Conservation (phyloP, 2,329 filamentous ascomycete species). For the Phyllosticta ampelicida region DNA sequence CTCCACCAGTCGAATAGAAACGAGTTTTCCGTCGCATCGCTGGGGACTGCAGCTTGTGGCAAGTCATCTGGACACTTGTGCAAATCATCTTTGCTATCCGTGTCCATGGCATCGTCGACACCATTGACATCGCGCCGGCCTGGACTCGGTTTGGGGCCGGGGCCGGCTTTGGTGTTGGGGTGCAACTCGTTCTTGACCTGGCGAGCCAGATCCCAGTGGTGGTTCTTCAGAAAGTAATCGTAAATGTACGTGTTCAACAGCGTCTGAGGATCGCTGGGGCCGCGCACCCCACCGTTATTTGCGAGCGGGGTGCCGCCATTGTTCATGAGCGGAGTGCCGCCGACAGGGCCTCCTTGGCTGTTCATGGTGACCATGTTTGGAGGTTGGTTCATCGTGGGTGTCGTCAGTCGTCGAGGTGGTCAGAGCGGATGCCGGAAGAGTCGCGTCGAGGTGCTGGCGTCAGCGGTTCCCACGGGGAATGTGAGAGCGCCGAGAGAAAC, state of each 20-base stretch:
- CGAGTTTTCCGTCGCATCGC: constrained; percentile 52
- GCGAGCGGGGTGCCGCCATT: constrained; percentile 46
- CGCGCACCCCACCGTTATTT: constrained; percentile 38
- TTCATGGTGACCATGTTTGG: constrained; percentile 58
- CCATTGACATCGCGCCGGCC: constrained; percentile 55
- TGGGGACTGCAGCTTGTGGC: constrained; percentile 60
- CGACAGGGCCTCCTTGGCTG: constrained; percentile 53
- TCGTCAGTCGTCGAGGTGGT: constrained; percentile 1
- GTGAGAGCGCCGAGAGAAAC: constrained; percentile 1
- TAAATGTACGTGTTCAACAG: constrained; percentile 80
- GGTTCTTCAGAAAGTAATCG: constrained; percentile 79
- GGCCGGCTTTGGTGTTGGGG: constrained; percentile 24
- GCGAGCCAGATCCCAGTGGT: constrained; percentile 74
- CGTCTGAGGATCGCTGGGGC: constrained; percentile 34
- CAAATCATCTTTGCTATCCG: constrained; percentile 69
- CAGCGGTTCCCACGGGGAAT: not conserved
- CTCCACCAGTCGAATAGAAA: constrained; percentile 98
- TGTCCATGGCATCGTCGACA: constrained; percentile 66
- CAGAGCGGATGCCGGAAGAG: constrained; percentile 3
- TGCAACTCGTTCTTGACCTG: constrained; percentile 47
- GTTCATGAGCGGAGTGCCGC: constrained; percentile 57
- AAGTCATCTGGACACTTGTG: constrained; percentile 73
- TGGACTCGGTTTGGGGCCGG: constrained; percentile 55
- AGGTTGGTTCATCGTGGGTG: constrained; percentile 31
- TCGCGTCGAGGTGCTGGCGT: constrained; percentile 2